Percentiles rank a stretch among this genome's conserved stretches.
Conservation (phyloP, 2,329 filamentous ascomycete species). For the Nothopassalora personata region DNA sequence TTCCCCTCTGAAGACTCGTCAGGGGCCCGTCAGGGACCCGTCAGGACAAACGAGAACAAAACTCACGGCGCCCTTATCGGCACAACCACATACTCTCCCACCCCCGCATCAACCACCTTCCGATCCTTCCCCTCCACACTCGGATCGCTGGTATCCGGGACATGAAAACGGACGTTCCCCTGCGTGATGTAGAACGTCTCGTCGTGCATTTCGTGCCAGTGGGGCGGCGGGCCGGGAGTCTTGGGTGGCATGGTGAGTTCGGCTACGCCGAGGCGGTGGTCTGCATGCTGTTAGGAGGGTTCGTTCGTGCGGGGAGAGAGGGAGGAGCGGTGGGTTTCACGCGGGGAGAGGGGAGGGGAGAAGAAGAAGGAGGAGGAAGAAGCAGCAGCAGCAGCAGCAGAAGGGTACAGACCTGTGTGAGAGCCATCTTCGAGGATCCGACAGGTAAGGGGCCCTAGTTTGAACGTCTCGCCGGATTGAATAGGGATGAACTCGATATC, state of each 20-base stretch:
- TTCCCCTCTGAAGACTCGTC: no score
- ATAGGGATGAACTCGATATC: slow-evolving; percentile 47
- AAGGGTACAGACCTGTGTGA: no score
- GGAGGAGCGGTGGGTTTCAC: background rate
- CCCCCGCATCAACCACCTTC: slow-evolving; percentile 43
- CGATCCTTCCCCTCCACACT: slow-evolving; percentile 29
- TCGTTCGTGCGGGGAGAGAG: background rate
- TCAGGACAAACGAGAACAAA: no score
- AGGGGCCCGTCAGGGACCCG: no score
- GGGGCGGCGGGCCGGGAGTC: slow-evolving; percentile 44
- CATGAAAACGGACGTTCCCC: slow-evolving; percentile 50
- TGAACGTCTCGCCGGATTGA: slow-evolving; percentile 45
- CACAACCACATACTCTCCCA: slow-evolving; percentile 52
- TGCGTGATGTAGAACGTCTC: slow-evolving; percentile 53
- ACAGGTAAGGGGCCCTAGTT: slow-evolving; percentile 47
- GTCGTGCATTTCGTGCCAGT: slow-evolving; percentile 57
- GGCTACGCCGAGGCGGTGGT: slow-evolving; percentile 46
- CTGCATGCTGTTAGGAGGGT: slow-evolving; percentile 21
- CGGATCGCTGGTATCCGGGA: slow-evolving; percentile 28
- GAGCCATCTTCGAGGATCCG: slow-evolving; percentile 50
- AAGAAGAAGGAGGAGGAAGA: no score
- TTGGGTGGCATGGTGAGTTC: slow-evolving; percentile 47
- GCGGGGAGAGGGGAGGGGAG: background rate
- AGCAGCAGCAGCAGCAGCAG: no score
- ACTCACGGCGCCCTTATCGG: slow-evolving; percentile 45